These are phyloP conservation scores for Asclepias syriaca DNA, from an alignment of 257 asterid genomes.

Conservation along the genomic window DNA sequence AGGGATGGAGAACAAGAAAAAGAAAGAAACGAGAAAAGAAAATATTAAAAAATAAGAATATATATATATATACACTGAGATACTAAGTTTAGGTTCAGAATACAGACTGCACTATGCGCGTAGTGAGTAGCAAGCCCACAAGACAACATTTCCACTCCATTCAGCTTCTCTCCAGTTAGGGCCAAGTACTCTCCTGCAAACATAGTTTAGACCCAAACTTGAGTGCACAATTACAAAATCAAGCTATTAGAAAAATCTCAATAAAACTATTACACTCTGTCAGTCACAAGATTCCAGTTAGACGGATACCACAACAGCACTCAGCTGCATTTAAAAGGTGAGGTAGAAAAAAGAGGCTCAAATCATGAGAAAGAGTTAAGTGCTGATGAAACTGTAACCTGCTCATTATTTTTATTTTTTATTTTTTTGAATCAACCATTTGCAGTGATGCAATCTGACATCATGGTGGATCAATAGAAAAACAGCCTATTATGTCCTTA, in stretches of 20 bases:
- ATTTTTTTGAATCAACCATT: not conserved
- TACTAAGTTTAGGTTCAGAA: conserved; percentile 12
- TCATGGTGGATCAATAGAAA: not conserved
- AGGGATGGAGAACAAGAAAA: conserved; percentile 15
- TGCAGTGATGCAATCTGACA: not conserved
- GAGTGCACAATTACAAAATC: not conserved
- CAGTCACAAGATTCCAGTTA: not conserved
- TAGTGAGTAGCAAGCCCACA: conserved; percentile 98
- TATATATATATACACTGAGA: not conserved
- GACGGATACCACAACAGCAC: not conserved
- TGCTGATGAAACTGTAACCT: not conserved
- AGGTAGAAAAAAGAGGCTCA: not conserved
- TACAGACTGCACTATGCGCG: conserved; percentile 40
- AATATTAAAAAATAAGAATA: conserved; percentile 14
- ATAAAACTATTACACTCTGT: not conserved
- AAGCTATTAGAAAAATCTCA: not conserved
- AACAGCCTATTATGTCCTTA: no score
- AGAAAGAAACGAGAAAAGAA: conserved; percentile 13
- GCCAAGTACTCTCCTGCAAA: conserved; percentile 88
- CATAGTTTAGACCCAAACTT: conserved; percentile 7
- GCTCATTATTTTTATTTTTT: no score
- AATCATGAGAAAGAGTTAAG: not conserved
- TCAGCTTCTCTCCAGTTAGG: conserved; percentile 79
- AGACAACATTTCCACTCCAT: conserved; percentile 77
- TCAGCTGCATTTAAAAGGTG: not conserved